Evolutionary conservation across 1,139 yeast genomes (phyloP).

Genomic region (Meyerozyma smithsonii): DNA sequence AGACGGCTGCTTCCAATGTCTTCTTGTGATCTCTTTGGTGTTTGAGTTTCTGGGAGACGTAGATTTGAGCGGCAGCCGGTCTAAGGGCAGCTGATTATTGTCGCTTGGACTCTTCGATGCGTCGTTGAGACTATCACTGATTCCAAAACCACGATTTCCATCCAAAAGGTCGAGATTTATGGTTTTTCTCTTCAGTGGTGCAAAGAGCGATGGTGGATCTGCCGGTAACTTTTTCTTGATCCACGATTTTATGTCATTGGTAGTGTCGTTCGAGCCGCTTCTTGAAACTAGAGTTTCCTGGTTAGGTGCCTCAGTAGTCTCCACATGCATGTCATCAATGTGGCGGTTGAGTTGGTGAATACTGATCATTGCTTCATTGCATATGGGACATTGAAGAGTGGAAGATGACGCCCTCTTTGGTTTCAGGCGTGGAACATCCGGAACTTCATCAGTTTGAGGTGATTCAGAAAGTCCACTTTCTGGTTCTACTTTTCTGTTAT

Average conservation of each 20-base stretch:
- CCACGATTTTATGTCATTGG: conserved; percentile 21
- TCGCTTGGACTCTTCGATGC: conserved; percentile 6
- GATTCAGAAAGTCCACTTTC: background rate
- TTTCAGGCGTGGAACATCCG: background rate
- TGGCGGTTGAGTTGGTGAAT: conserved; percentile 62
- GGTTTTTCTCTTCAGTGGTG: conserved; percentile 18
- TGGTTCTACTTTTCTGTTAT: background rate
- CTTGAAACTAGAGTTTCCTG: conserved; percentile 10
- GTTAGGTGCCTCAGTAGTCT: conserved; percentile 8
- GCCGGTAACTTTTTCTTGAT: conserved; percentile 12
- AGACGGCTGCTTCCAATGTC: conserved; percentile 62
- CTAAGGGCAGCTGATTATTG: conserved; percentile 1
- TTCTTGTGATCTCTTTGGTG: conserved; percentile 31
- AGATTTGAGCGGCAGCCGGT: conserved; percentile 5
- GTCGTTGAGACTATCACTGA: conserved; percentile 13
- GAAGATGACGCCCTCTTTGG: background rate
- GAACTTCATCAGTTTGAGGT: background rate
- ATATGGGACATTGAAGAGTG: conserved; percentile 58
- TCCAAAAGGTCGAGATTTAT: conserved; percentile 33
- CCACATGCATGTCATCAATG: conserved; percentile 61
- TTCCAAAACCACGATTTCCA: conserved; percentile 28
- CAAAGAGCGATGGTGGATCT: conserved; percentile 7
- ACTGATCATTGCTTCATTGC: conserved; percentile 56
- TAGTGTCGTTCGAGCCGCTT: conserved; percentile 16
- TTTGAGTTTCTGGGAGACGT: background rate